phyloP scores from a whole-genome alignment of 2,329 filamentous ascomycete species.

The Ceratocystis diversiconidia region DNA sequence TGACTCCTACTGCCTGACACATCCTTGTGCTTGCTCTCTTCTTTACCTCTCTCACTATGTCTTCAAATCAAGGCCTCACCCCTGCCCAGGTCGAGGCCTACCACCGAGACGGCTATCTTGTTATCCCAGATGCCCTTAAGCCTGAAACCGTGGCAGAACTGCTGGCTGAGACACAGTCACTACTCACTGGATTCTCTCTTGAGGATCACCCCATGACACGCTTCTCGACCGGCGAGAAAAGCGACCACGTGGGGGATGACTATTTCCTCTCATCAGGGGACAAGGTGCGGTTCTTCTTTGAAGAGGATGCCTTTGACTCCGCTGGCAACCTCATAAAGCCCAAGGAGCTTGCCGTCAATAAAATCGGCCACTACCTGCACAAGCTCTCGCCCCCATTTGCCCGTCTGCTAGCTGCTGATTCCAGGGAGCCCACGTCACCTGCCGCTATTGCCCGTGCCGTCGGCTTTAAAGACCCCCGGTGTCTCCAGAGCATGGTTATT shows the following conservation, averaged over 20 bases:
- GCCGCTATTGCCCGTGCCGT: conserved; percentile 54
- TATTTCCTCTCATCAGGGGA: conserved; percentile 88
- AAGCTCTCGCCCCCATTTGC: conserved; percentile 53
- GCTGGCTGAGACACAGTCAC: conserved; percentile 56
- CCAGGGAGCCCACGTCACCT: conserved; percentile 32
- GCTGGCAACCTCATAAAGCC: conserved; percentile 56
- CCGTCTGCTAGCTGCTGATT: conserved; percentile 36
- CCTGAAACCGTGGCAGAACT: conserved; percentile 51
- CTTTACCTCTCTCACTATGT: not conserved
- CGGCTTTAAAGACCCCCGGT: conserved; percentile 60
- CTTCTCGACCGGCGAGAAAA: conserved; percentile 71
- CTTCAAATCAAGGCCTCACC: conserved; percentile 42
- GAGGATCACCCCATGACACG: conserved; percentile 78
- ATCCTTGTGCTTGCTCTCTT: not conserved
- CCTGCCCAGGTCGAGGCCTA: conserved; percentile 58
- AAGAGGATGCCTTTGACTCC: conserved; percentile 73
- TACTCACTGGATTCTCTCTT: conserved; percentile 67
- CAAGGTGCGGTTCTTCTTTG: conserved; percentile 93
- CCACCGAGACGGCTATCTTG: conserved; percentile 73
- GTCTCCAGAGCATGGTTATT: conserved; percentile 91
- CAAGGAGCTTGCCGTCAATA: conserved; percentile 77
- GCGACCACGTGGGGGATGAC: conserved; percentile 73
- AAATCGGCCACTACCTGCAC: conserved; percentile 71
- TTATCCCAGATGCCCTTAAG: conserved; percentile 65
- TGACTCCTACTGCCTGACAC: too few relatives aligned